Evolutionary conservation across 257 asterid genomes (phyloP).

Genomic region (Solanum medicagineum): DNA sequence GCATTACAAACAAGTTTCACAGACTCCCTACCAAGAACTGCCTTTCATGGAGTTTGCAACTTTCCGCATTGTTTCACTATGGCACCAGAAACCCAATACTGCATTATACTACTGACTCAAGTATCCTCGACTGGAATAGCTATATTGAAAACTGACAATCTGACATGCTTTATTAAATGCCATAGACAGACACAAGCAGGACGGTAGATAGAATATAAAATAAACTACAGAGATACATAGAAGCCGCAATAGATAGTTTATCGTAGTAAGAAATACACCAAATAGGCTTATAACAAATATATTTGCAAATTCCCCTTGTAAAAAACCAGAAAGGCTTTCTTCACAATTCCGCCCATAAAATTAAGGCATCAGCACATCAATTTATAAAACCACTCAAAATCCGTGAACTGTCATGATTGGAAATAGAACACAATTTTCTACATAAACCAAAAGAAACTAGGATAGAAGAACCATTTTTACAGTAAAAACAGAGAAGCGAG

Average conservation of each 20-base stretch:
- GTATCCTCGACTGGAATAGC: neutral
- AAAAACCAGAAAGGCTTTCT: neutral
- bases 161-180: neutral
- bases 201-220: neutral
- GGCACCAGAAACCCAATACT: neutral
- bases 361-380: neutral
- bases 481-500: neutral
- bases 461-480: neutral
- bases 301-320: neutral
- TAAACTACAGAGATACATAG: neutral
- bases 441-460: neutral
- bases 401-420: neutral
- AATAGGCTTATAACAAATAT: neutral
- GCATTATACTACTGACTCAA: neutral
- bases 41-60: neutral
- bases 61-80: neutral
- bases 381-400: neutral
- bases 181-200: neutral
- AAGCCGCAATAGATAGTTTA: neutral
- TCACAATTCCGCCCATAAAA: neutral
- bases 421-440: neutral
- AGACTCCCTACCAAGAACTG: neutral
- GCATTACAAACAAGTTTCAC: neutral
- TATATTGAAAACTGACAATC: neutral
- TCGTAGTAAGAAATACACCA: neutral